phyloP scores from a whole-genome alignment of 805 yeast genomes.

The Pichia californica region DNA sequence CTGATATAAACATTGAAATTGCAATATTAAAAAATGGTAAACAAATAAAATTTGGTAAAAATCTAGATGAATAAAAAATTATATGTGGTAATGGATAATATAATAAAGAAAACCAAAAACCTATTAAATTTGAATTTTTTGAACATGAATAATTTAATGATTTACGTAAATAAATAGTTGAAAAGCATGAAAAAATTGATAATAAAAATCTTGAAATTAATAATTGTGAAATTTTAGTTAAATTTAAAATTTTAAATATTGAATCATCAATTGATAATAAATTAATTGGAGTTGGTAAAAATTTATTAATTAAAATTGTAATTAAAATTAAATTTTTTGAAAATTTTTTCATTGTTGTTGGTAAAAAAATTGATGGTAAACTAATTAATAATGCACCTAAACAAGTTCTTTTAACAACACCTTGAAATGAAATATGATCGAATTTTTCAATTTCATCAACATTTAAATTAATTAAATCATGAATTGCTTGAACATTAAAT shows the following conservation, averaged over 20 bases:
- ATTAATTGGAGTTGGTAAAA: slow-evolving; percentile 1
- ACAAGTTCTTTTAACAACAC: slow-evolving; percentile 84
- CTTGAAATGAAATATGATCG: slow-evolving; percentile 80
- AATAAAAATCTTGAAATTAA: slow-evolving; percentile 50
- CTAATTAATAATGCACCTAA: slow-evolving; percentile 48
- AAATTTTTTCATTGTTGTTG: slow-evolving; percentile 4
- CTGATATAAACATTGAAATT: slow-evolving; percentile 43
- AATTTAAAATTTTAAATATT: background rate
- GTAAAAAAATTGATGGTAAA: slow-evolving; percentile 27
- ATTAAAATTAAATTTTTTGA: background rate
- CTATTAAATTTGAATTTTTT: slow-evolving; percentile 23
- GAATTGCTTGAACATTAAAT: slow-evolving; percentile 82
- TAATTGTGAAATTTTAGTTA: slow-evolving; percentile 46
- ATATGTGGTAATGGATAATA: slow-evolving; percentile 70
- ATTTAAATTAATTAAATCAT: slow-evolving; percentile 71
- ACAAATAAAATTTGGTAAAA: slow-evolving; percentile 83
- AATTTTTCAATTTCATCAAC: slow-evolving; percentile 37
- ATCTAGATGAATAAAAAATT: slow-evolving; percentile 71
- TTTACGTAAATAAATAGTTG: slow-evolving; percentile 49
- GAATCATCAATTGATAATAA: background rate
- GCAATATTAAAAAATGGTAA: slow-evolving; percentile 65
- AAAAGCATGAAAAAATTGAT: slow-evolving; percentile 37
- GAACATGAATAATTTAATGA: slow-evolving; percentile 26
- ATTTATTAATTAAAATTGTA: background rate
- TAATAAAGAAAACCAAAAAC: slow-evolving; percentile 56